Conservation (phyloP, 768 basidiomycete genomes). For the Psilocybe cyanescens region DNA sequence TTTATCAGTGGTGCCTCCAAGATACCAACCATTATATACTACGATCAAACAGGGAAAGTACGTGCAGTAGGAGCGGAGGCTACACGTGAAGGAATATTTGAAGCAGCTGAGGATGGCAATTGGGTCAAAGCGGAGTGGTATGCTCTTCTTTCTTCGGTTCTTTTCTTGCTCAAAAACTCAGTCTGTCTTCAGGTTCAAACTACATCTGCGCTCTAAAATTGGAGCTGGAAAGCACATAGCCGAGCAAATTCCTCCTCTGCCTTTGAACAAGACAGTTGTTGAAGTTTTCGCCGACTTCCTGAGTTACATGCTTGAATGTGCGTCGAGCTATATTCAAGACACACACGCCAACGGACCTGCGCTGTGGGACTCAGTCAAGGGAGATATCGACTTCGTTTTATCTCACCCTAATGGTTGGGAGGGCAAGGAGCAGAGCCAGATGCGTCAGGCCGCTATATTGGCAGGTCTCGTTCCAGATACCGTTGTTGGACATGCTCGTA, state of each 20-base stretch:
- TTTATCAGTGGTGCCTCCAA: conserved; percentile 39
- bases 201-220: conserved; percentile 29
- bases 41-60: conserved; percentile 40
- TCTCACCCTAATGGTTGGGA: conserved; percentile 49
- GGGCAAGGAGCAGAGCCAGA: conserved; percentile 41
- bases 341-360: conserved; percentile 42
- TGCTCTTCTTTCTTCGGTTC: background rate
- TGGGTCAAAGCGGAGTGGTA: conserved; percentile 48
- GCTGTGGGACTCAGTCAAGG: conserved; percentile 43
- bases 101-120: conserved; percentile 44
- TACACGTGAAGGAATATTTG: conserved; percentile 38
- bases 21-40: conserved; percentile 53
- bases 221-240: conserved; percentile 23
- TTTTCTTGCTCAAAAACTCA: background rate
- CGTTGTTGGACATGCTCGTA: conserved; percentile 33
- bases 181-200: conserved; percentile 31
- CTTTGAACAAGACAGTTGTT: conserved; percentile 40
- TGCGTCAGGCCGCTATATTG: conserved; percentile 43
- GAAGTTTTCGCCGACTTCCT: conserved; percentile 55
- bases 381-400: conserved; percentile 43
- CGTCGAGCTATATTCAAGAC: conserved; percentile 45
- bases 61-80: conserved; percentile 51
- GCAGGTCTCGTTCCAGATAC: conserved; percentile 43
- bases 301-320: conserved; percentile 45
- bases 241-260: conserved; percentile 42